Percentiles rank a stretch among this genome's conserved stretches.
phyloP scores from a whole-genome alignment of 306 rosid species.

The Casuarina cunninghamiana region DNA sequence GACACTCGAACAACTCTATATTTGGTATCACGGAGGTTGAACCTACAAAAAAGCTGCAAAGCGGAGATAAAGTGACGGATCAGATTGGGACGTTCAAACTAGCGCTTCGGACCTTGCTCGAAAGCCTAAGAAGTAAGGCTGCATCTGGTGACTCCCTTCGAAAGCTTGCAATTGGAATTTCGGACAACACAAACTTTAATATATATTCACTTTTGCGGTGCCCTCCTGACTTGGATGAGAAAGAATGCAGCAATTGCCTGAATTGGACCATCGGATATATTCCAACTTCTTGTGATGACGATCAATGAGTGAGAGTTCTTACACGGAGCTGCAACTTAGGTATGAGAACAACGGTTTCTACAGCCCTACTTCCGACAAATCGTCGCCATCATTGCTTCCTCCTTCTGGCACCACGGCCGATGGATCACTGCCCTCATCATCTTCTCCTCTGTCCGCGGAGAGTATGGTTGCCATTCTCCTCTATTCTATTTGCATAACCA shows the following conservation, averaged over 20 bases:
- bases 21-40: neutral
- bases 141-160: neutral
- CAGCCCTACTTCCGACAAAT: too few species aligned
- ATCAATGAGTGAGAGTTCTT: too few species aligned
- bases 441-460: too few species aligned
- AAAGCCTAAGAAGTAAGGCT: neutral
- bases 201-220: conserved; percentile 34
- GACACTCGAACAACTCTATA: neutral
- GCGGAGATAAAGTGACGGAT: neutral
- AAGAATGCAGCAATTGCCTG: conserved; percentile 28
- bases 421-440: too few species aligned
- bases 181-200: neutral
- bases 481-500: too few species aligned
- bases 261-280: neutral
- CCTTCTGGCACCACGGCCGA: too few species aligned
- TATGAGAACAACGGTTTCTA: too few species aligned
- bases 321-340: too few species aligned
- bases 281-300: too few species aligned
- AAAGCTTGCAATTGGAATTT: conserved; percentile 18
- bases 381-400: too few species aligned
- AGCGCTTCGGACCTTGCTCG: neutral
- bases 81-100: neutral
- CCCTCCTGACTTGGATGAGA: conserved; percentile 23
- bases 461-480: too few species aligned
- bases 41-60: too few species aligned